Evolutionary conservation across 805 yeast species (phyloP), one percentile per base, ranked within the genome.

Genomic region (Helenozyma baotianmanensis): DNA sequence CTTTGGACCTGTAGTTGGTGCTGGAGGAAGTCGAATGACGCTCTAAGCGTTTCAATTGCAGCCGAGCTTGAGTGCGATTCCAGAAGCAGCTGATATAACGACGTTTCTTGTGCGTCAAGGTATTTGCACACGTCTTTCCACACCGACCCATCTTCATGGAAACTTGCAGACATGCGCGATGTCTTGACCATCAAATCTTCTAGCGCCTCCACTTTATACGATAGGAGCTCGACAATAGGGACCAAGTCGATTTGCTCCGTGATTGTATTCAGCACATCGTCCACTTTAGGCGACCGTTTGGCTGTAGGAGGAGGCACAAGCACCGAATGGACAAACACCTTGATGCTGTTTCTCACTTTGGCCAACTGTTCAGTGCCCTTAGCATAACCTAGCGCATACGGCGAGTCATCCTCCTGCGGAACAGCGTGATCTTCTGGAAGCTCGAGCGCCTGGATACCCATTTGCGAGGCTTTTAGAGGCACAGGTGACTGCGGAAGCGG

Each of bases 361-460:
- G 35, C 45, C 5, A 66, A 51, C 40, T 51, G 59, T 21, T 54
- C 39, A 3, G 58, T 36, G 1, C 71, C 72, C 26, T 44, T 52
- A 7, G 47, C 53, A 32, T 47, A 64, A 5, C 72, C 72, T 27
- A 44, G 47, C 16, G 60, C 59, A 33, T 53, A 66, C 1, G 70
- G 56, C 1, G 56, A 40, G 11, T 50, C 49, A 2, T 50, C 53
- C 26, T 21, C 9, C 12, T 6, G 14, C 12, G 26, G 19, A 6
- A 21, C 17, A 11, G 9, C 21, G 9, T 14, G 16, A 4, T 22
- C n/a, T 9, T 22, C 32, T 10, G 18, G 12, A 7, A 28, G 11
- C 17, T 36, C 30, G 2, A 32, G 27, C 6, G 33, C 23, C 15
- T 33, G 37, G 12, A 17, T 22, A 4, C 30, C 33, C 28, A 28